Conservation (phyloP, 768 basidiomycete species). For the Mycena vulgaris region DNA sequence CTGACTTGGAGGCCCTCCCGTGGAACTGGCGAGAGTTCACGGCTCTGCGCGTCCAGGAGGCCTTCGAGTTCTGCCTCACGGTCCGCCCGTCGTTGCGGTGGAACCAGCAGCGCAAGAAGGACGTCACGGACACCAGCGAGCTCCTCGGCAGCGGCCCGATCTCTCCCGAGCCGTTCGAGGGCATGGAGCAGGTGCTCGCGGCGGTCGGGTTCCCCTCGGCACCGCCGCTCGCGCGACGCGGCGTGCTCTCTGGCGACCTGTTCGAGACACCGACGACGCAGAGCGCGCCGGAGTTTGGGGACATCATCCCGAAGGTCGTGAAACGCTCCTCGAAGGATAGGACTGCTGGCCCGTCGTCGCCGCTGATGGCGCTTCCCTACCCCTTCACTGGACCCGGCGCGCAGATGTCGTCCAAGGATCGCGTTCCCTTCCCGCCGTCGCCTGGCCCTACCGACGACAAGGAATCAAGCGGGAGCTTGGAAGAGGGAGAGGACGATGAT, state of each 20-base stretch:
- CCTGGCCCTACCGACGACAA: constrained; percentile 61
- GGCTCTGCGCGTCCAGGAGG: constrained; percentile 79
- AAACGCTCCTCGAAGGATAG: constrained; percentile 64
- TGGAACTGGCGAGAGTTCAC: constrained; percentile 89
- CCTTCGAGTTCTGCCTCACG: constrained; percentile 83
- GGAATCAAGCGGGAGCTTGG: constrained; percentile 45
- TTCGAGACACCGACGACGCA: constrained; percentile 68
- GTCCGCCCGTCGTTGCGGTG: constrained; percentile 51
- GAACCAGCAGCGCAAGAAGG: constrained; percentile 52
- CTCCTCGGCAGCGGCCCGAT: constrained; percentile 35
- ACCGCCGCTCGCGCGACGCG: constrained; percentile 70
- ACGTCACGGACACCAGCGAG: constrained; percentile 49
- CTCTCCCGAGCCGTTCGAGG: constrained; percentile 58
- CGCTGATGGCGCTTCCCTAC: constrained; percentile 74
- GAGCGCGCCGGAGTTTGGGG: constrained; percentile 40
- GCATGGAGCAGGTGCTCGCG: constrained; percentile 73
- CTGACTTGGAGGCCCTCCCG: constrained; percentile 67
- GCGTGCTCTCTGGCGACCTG: constrained; percentile 74
- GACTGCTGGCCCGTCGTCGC: constrained; percentile 52
- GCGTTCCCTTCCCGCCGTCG: constrained; percentile 84
- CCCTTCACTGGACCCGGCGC: constrained; percentile 77
- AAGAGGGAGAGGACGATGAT: constrained; percentile 42
- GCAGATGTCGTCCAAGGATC: constrained; percentile 73
- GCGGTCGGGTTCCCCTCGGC: constrained; percentile 67
- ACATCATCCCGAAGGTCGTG: constrained; percentile 62